Evolutionary conservation across 2,329 filamentous ascomycete genomes (phyloP), one percentile per base, ranked within the genome.

Genomic region (Diaporthe vaccinii): DNA sequence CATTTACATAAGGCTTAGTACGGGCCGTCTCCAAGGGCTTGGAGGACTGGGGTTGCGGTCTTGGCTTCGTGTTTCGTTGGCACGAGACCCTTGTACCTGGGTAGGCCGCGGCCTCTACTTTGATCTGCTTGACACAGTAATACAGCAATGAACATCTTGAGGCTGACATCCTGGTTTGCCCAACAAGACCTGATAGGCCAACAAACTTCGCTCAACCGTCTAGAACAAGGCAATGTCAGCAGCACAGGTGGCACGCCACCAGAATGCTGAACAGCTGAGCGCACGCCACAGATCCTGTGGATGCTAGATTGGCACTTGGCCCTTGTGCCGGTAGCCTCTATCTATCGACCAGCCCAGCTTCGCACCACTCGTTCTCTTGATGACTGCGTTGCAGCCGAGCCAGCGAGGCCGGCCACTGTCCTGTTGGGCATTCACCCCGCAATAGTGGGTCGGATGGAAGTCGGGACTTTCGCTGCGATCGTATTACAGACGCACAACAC

Each of bases 41-140:
- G 62, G 22, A 51, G 14, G 46, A 53, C 62, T 53, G 62, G 62
- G 62, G n/a, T 68, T 39, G 28, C 22, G n/a, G 62, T 25, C 62
- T 68, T 68, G 62, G 62, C 62, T 36, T 68, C 62, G 62, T 68
- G 62, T 68, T 68, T 68, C 44, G 41, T n/a, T 36, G 44, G 61
- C 44, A 51, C 14, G 28, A n/a, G 20, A 34, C 62, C 28, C 62
- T 17, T n/a, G 41, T 17, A 34, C 34, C 34, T 0, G 0, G 34
- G 34, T 2, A 14, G 44, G 44, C 44, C 12, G 62, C 12, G 62
- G 44, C 28, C 28, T 51, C 25, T 49, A 41, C 39, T 49, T 67
- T 31, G 44, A 17, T 34, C 17, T 65, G 62, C 28, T 51, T 49
- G 31, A 68, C 44, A 49, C 28, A 34, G 28, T 34, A 31, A 39